Percentiles rank a stretch among this genome's conserved stretches.
Evolutionary conservation across 345 rosid species (phyloP).

Genomic region (Eutrema japonicum): DNA sequence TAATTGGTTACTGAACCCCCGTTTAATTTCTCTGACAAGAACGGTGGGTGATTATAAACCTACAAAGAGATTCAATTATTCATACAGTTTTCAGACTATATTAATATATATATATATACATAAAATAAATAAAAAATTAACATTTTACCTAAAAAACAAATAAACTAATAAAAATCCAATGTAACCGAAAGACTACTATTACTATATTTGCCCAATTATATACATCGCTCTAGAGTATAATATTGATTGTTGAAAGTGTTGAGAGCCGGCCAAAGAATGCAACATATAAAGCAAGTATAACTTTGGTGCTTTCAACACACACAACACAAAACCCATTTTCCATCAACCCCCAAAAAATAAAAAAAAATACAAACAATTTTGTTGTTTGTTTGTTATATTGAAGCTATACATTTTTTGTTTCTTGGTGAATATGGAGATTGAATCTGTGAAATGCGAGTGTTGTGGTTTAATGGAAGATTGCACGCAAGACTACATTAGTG

Average conservation of each 20-base stretch:
- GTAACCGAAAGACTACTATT: conserved; percentile 31
- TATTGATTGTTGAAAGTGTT: conserved; percentile 31
- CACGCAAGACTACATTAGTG: conserved; percentile 74
- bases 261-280: conserved; percentile 35
- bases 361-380: conserved; percentile 2
- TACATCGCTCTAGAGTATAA: neutral
- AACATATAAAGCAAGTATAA: conserved; percentile 38
- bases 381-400: neutral
- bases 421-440: conserved; percentile 69
- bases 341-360: conserved; percentile 2
- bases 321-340: conserved; percentile 34
- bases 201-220: conserved; percentile 26
- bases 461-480: conserved; percentile 94
- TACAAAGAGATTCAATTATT: conserved; percentile 19
- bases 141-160: too few species aligned
- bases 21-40: conserved; percentile 36
- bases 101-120: neutral
- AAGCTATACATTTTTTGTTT: neutral
- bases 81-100: conserved; percentile 14
- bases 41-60: conserved; percentile 21
- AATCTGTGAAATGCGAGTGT: conserved; percentile 84
- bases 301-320: conserved; percentile 24
- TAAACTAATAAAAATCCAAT: neutral
- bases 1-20: conserved; percentile 33
- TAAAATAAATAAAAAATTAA: too few species aligned